phyloP scores from a whole-genome alignment of 257 asterid genomes.

The Solanum dulcamara region DNA sequence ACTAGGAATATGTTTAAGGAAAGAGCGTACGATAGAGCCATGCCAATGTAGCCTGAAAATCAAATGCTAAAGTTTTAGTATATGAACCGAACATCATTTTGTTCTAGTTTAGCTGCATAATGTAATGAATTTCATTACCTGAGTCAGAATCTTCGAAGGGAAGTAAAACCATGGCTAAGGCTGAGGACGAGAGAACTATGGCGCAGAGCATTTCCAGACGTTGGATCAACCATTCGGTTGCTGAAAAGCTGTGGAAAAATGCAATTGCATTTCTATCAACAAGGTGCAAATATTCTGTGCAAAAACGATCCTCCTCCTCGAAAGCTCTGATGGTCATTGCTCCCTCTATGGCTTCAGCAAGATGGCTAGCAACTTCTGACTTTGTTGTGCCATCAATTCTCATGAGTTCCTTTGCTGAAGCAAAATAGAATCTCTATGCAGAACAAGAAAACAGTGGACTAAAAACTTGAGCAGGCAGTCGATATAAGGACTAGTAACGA shows the following conservation, averaged over 20 bases:
- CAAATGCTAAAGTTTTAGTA: background rate
- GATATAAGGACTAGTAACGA: background rate
- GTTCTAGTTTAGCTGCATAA: background rate
- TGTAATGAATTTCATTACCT: background rate
- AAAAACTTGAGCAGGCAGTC: background rate
- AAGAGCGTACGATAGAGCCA: conserved; percentile 32
- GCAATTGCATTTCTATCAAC: conserved; percentile 18
- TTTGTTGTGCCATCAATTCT: conserved; percentile 27
- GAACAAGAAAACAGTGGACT: background rate
- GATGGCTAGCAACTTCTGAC: conserved; percentile 23
- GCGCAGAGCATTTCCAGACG: conserved; percentile 24
- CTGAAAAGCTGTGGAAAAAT: conserved; percentile 20
- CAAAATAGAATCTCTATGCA: conserved; percentile 18
- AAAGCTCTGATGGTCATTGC: conserved; percentile 29
- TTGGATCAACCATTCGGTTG: conserved; percentile 30
- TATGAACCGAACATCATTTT: background rate
- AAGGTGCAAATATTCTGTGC: conserved; percentile 7
- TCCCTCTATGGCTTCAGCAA: conserved; percentile 29
- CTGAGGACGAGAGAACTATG: conserved; percentile 23
- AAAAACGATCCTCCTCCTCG: conserved; percentile 23
- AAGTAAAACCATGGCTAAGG: conserved; percentile 15
- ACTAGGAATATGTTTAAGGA: conserved; percentile 17
- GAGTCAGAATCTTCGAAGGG: conserved; percentile 18
- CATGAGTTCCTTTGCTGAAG: conserved; percentile 25
- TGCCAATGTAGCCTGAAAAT: conserved; percentile 24